phyloP scores from a whole-genome alignment of 164 flowering plant species.

The Liquidambar formosana region DNA sequence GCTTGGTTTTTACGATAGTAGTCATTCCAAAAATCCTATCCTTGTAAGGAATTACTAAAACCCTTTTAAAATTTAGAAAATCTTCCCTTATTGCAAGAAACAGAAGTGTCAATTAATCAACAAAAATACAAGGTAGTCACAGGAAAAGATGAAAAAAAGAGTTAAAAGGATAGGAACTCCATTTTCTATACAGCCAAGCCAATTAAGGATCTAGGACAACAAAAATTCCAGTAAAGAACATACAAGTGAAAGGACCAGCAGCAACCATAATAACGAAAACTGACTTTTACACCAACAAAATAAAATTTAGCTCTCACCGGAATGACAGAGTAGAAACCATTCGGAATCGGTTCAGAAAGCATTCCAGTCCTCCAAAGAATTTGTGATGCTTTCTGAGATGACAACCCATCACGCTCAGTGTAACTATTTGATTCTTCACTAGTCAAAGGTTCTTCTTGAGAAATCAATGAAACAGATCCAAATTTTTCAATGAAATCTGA shows the following conservation, averaged over 20 bases:
- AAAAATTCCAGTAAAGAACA: neutral
- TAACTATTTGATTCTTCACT: conserved; percentile 35
- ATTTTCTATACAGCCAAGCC: too few species aligned
- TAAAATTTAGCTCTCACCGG: conserved; percentile 55
- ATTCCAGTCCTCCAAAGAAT: conserved; percentile 86
- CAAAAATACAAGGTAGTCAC: neutral
- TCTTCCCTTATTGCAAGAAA: too few species aligned
- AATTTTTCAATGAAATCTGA: conserved; percentile 72
- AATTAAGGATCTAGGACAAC: neutral
- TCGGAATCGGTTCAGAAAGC: conserved; percentile 82
- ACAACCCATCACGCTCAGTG: conserved; percentile 47
- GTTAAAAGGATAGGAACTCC: neutral
- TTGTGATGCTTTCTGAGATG: conserved; percentile 67
- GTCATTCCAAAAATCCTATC: too few species aligned
- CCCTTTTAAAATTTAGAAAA: too few species aligned
- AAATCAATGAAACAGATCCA: conserved; percentile 65
- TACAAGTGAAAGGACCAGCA: neutral
- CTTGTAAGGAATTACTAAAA: too few species aligned
- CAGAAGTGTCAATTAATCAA: too few species aligned
- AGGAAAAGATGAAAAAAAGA: neutral
- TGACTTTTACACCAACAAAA: neutral
- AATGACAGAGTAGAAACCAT: conserved; percentile 90
- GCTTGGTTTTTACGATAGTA: too few species aligned
- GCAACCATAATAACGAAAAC: neutral
- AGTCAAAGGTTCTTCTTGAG: conserved; percentile 49